Base-by-base conservation (phyloP, 2,329 filamentous ascomycete genomes). In the Zasmidium angulare region DNA sequence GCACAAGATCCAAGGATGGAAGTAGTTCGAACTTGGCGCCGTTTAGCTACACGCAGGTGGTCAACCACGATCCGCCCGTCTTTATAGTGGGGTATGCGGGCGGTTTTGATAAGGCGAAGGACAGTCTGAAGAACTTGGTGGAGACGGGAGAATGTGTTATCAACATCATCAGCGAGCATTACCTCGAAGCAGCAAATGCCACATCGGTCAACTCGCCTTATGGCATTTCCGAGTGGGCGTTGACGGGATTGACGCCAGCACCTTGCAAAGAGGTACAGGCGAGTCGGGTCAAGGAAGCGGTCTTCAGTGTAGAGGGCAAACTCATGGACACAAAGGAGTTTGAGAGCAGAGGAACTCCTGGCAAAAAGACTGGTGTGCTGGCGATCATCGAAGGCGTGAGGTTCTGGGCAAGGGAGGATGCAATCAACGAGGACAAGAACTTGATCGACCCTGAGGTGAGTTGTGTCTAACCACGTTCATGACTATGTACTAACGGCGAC, bases 321-420 rank as follows among this genome's bases (percentile, higher is more conserved):
- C 75, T 97, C 49, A 84, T 93, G 63, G 86, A 86, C 56, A 79
- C 80, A 75, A 76, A 87, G 69, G 91, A 96, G 76, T 96, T 91
- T 77, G 88, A 93, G 74, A 90, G 87, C 73, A 82, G 82, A 54
- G 81, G 81, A 0, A 86, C 78, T 1, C 88, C 89, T 0, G 91
- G 90, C 1, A 88, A 87, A 77, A 92, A 87, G 79, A 88, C 88
- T 0, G 86, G 88, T 0, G 87, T 89, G 2, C 71, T 96, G 63
- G 89, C 84, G 1, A 83, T 96, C 31, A 80, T 97, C 12, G 91
- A 97, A 77, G 93, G 91, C 0, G 87, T 89, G 31, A 82, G 88
- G 24, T 96, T 97, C 72, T 97, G 93, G 91, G 91, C 87, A 1
- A 79, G 93, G 55, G 91, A 96, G 72, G 93, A 97, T 76, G 92